phyloP scores from a whole-genome alignment of 2,329 filamentous ascomycete genomes.

The Neofusicoccum kwambonambiense region DNA sequence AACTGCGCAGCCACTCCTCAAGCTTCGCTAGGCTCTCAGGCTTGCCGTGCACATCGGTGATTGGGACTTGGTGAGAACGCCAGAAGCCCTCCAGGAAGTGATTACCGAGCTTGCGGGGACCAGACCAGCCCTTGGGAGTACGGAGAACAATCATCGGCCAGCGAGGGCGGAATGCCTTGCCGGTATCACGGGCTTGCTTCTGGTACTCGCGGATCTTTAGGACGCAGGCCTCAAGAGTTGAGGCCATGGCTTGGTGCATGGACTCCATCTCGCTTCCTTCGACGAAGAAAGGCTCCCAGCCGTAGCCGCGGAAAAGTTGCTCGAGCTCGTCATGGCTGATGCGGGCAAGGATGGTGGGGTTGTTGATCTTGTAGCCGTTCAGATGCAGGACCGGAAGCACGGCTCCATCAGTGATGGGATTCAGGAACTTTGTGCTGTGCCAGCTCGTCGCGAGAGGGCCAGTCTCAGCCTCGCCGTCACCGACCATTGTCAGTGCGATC shows the following conservation, averaged over 20 bases:
- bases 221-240: constrained; percentile 71
- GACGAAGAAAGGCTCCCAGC: constrained; percentile 78
- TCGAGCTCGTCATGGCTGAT: constrained; percentile 72
- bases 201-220: constrained; percentile 67
- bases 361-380: constrained; percentile 85
- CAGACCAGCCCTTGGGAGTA: constrained; percentile 78
- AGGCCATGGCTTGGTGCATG: constrained; percentile 82
- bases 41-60: constrained; percentile 67
- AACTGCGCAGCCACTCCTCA: constrained; percentile 75
- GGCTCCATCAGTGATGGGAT: constrained; percentile 74
- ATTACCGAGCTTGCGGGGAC: constrained; percentile 67
- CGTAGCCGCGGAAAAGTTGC: constrained; percentile 69
- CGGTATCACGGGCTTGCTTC: constrained; percentile 68
- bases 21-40: constrained; percentile 64
- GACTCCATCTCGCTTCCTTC: constrained; percentile 70
- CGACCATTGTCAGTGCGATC: constrained; percentile 75
- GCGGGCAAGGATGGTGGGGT: constrained; percentile 66
- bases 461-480: constrained; percentile 79
- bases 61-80: constrained; percentile 75
- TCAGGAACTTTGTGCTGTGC: constrained; percentile 81
- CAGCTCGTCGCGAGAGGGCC: constrained; percentile 75
- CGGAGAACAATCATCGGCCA: constrained; percentile 81
- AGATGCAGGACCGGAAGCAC: constrained; percentile 76
- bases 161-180: constrained; percentile 66
- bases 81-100: constrained; percentile 75